Evolutionary conservation across 441 rosid genomes (phyloP).

Genomic region (Aleurites moluccanus): DNA sequence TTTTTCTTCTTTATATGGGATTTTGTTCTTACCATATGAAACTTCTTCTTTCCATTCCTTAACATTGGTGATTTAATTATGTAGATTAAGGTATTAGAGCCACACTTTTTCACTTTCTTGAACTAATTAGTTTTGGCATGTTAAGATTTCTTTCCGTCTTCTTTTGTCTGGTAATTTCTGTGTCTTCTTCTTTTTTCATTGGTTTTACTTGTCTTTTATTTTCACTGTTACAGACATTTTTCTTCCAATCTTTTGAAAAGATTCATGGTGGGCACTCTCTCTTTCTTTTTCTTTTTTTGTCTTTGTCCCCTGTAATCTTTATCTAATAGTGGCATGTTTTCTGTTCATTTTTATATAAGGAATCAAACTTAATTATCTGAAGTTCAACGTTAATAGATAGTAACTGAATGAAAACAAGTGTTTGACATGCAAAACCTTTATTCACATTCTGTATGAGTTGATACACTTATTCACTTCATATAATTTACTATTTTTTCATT

Average conservation of each 20-base stretch:
- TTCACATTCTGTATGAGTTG: too few relatives aligned
- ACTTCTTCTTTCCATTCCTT: not conserved
- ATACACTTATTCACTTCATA: too few relatives aligned
- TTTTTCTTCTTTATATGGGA: not conserved
- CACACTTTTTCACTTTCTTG: not conserved
- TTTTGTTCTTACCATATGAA: not conserved
- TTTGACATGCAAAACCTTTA: too few relatives aligned
- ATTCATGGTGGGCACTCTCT: conserved; percentile 18
- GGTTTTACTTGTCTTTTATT: conserved; percentile 9
- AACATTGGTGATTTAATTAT: not conserved
- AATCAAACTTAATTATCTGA: not conserved
- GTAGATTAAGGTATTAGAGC: not conserved
- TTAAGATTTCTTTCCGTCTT: not conserved
- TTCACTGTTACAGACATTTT: conserved; percentile 4
- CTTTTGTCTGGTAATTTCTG: conserved; percentile 8
- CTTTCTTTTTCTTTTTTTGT: not conserved
- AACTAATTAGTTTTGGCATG: not conserved
- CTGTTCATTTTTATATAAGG: not conserved
- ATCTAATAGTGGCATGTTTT: not conserved
- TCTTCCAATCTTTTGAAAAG: conserved; percentile 7
- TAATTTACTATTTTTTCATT: too few relatives aligned
- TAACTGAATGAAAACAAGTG: too few relatives aligned
- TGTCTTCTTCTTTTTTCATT: not conserved
- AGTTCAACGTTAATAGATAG: too few relatives aligned
- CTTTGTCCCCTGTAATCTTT: not conserved